A percentile compares a stretch with the other conserved stretches of the same genome.
Conservation (phyloP, 768 basidiomycete genomes). For the Boletus insuetus region DNA sequence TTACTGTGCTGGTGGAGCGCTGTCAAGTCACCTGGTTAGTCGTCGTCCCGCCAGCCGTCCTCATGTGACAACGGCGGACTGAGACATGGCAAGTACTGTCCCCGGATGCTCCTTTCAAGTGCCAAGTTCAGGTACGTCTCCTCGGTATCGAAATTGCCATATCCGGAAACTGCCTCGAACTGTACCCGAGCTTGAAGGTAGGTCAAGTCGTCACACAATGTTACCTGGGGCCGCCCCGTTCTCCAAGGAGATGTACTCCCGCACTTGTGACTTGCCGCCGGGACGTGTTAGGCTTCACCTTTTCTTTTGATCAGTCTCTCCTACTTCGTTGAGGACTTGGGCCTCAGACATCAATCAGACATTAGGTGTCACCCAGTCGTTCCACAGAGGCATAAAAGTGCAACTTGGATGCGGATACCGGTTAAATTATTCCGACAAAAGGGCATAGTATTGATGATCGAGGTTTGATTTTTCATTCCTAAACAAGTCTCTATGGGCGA, state of each 20-base stretch:
- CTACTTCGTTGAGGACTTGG: background rate
- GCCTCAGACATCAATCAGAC: background rate
- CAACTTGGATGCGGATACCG: background rate
- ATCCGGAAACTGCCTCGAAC: background rate
- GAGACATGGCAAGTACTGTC: slow-evolving; percentile 3
- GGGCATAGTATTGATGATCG: slow-evolving; percentile 6
- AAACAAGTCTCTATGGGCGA: slow-evolving; percentile 4
- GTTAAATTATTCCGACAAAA: background rate
- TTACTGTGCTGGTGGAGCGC: background rate
- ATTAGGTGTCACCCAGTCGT: background rate
- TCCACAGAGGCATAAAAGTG: no score
- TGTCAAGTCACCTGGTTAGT: background rate
- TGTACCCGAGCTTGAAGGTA: no score
- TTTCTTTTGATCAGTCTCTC: background rate
- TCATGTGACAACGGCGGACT: background rate
- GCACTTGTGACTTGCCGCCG: background rate
- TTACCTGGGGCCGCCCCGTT: background rate
- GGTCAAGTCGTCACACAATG: background rate
- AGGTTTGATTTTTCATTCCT: slow-evolving; percentile 13
- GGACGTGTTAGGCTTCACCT: background rate
- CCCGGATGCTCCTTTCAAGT: background rate
- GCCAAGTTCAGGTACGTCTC: background rate
- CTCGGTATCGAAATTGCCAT: slow-evolving; percentile 13
- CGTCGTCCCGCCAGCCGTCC: background rate
- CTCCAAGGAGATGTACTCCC: background rate